Base-by-base conservation (phyloP, 768 basidiomycete genomes). In the Russula abietina region DNA sequence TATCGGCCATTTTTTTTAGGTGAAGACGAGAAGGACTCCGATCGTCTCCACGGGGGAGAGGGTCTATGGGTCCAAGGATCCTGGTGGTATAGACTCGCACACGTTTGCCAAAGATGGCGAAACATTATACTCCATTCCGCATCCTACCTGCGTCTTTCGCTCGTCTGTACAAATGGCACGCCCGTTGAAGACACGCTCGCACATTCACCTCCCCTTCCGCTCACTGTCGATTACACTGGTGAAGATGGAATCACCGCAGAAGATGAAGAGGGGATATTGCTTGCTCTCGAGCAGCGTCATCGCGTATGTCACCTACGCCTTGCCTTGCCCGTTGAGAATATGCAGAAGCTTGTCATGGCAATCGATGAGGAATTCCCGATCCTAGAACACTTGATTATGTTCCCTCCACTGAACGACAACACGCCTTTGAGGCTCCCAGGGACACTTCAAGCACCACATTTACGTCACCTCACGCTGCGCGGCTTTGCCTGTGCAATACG, bases 31-130 rank as follows among this genome's bases (percentile, higher is more conserved):
- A 6, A 55, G 19, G 24, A 11, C 9, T 30, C 28, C 5, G 12
- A 41, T 3, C 7, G 19, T n/a, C 14, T 51, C 28, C 1, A 5
- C 1, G 6, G 16, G 10, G 30, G 0, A 14, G 4, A 11, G 1
- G 10, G 2, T 0, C 8, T 2, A 7, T 43, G 55, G 55, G n/a
- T 7, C 30, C 2, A 12, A 3, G 39, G 14, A 4, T 24, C 24
- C 6, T 54, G 53, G 53, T 54, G 53, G 53, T 38, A 55, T 9
- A 28, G 39, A 16, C n/a, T 28, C 4, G 16, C 36, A 5, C 38
- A 55, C 9, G 39, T 55, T 17, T 55, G 39, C 11, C 54, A 19
- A 41, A 24, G 54, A 28, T 55, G 54, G 54, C 38, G 54, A 30
- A 19, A 28, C 8, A 16, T 55, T 17, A 41, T 55, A 9, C 22